Evolutionary conservation across 768 basidiomycete genomes (phyloP).

Genomic region (Fistulinella prunicolor): DNA sequence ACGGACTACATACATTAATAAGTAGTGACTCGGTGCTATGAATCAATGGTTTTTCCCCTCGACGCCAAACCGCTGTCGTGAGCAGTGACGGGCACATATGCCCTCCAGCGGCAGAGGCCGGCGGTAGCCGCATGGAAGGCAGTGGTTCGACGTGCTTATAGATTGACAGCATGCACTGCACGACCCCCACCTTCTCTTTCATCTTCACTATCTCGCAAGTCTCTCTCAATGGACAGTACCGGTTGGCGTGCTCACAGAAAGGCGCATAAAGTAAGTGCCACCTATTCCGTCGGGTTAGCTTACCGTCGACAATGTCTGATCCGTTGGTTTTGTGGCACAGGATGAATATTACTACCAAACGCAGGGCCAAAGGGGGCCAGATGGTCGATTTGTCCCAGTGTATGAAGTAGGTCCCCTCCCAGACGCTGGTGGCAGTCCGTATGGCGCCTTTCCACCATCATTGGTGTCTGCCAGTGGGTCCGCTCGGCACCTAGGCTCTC

Average conservation of each 20-base stretch:
- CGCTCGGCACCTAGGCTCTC: slow-evolving; percentile 34
- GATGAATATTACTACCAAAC: slow-evolving; percentile 27
- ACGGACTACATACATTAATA: too few species aligned
- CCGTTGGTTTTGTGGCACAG: slow-evolving; percentile 24
- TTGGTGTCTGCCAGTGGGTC: slow-evolving; percentile 28
- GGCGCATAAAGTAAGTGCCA: slow-evolving; percentile 49
- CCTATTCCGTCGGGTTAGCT: background rate
- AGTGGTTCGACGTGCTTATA: too few species aligned
- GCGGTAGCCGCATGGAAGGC: too few species aligned
- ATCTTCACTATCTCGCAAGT: background rate
- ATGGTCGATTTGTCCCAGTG: slow-evolving; percentile 52
- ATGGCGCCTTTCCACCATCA: slow-evolving; percentile 50
- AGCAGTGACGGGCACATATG: background rate
- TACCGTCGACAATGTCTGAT: background rate
- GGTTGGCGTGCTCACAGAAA: slow-evolving; percentile 73
- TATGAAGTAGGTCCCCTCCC: slow-evolving; percentile 60
- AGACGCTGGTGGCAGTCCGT: slow-evolving; percentile 42
- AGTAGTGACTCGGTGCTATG: too few species aligned
- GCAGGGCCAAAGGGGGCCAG: slow-evolving; percentile 40
- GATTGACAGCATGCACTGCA: background rate
- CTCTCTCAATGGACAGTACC: slow-evolving; percentile 58
- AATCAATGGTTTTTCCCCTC: too few species aligned
- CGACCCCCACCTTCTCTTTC: background rate
- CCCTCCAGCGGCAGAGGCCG: too few species aligned
- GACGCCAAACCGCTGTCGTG: too few species aligned